Base-by-base conservation (phyloP, 306 rosid species). In the Fragaria nilgerrensis region DNA sequence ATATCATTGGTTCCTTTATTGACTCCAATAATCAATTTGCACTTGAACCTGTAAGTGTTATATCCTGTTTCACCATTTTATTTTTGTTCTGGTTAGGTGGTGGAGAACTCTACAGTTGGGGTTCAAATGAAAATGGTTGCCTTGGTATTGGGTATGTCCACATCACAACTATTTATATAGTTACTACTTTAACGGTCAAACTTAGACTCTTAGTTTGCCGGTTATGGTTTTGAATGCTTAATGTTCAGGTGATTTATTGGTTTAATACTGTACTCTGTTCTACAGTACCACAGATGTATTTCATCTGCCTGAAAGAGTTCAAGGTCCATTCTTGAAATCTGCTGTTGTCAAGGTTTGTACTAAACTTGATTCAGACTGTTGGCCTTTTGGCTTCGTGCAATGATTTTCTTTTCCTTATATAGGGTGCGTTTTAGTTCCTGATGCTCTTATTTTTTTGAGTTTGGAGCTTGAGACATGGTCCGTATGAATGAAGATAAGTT, bases 111-210 rank as follows among this genome's bases (percentile, higher is more conserved):
- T 92, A 92, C 78, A 89, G 95, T 74, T 94, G 98, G 98, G 98
- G 98, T 64, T 90, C 98, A 82, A 94, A 94, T 87, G 98, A 94
- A 84, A 94, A 94, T 78, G 98, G 98, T 68, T 92, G 98, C 81
- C 98, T 94, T 78, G 98, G 98, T 50, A 86, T 86, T 25, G 93
- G 97, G 98, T 94, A 92, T 75, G 2, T 75, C 72, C 81, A 13
- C 84, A 56, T 75, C 36, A 9, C 75, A 75, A 78, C 44, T 11
- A 13, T 9, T 13, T 36, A 13, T 50, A 12, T 41, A 25, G 66
- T 27, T 23, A 61, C 63, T 44, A 56, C 48, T 79, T 56, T 11
- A 39, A 55, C 66, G 23, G 49, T 78, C 68, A 79, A 50, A 11
- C 15, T 61, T 27, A 11, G 37, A 61, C 66, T 52, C 19, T 49